These are phyloP conservation scores for Pistacia integerrima DNA, from an alignment of 345 rosid species.

Conservation along the genomic window DNA sequence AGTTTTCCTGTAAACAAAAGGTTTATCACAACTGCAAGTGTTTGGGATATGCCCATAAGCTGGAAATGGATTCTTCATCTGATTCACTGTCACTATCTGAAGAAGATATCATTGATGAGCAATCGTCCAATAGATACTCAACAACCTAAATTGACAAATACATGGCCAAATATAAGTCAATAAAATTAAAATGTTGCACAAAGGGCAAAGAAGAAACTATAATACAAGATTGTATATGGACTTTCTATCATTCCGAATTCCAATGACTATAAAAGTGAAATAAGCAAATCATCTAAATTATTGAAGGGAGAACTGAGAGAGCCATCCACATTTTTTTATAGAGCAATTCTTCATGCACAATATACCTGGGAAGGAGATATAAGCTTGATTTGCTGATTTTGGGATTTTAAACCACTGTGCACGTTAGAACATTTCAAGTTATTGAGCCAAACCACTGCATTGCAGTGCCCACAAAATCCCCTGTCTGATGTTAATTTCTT, in stretches of 20 bases:
- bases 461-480: constrained; percentile 63
- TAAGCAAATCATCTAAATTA: background rate
- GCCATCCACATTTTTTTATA: no score
- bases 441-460: constrained; percentile 57
- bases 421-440: constrained; percentile 42
- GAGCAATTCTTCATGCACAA: background rate
- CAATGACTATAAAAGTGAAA: background rate
- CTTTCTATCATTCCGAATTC: background rate
- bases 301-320: background rate
- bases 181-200: background rate
- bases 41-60: constrained; percentile 57
- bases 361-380: constrained; percentile 48
- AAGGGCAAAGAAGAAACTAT: background rate
- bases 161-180: background rate
- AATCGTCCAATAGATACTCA: constrained; percentile 43
- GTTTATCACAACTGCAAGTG: constrained; percentile 5
- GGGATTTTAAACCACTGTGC: constrained; percentile 15
- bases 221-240: background rate
- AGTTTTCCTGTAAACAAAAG: background rate
- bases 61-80: constrained; percentile 31
- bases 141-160: constrained; percentile 41
- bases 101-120: constrained; percentile 28
- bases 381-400: constrained; percentile 33
- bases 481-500: constrained; percentile 49
- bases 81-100: constrained; percentile 62